Percentiles rank a stretch among this genome's conserved stretches.
phyloP scores from a whole-genome alignment of 345 rosid species.

The Chamaenerion angustifolium region DNA sequence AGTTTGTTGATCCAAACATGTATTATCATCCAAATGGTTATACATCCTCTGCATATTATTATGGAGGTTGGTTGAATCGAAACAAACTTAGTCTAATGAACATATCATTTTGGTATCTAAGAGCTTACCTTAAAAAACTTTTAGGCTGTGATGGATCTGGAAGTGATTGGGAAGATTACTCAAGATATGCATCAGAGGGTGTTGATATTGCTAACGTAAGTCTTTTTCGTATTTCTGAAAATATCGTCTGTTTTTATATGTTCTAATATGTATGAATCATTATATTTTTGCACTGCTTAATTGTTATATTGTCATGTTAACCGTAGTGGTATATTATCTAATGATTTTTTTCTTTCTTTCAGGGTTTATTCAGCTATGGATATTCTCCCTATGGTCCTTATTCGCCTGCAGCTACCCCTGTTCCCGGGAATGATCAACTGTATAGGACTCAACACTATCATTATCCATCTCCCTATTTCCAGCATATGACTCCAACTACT shows the following conservation, averaged over 20 bases:
- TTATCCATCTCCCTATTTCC: constrained; percentile 17
- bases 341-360: background rate
- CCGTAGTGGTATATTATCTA: background rate
- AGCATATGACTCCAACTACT: constrained; percentile 37
- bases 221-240: background rate
- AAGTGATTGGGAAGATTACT: constrained; percentile 1
- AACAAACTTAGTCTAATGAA: background rate
- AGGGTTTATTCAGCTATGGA: constrained; percentile 64
- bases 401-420: constrained; percentile 64
- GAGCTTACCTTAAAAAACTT: background rate
- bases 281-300: background rate
- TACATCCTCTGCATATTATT: constrained; percentile 20
- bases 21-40: constrained; percentile 24
- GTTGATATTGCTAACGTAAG: constrained; percentile 58
- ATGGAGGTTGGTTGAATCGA: constrained; percentile 15
- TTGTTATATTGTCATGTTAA: background rate
- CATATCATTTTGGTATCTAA: too few relatives aligned
- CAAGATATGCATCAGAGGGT: constrained; percentile 47
- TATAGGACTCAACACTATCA: background rate
- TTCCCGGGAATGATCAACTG: background rate
- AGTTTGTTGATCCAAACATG: constrained; percentile 27
- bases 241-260: too few relatives aligned
- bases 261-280: background rate
- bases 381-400: constrained; percentile 60
- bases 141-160: background rate